Conservation (phyloP, 2,329 filamentous ascomycete genomes). For the Kalaharituber pfeilii region DNA sequence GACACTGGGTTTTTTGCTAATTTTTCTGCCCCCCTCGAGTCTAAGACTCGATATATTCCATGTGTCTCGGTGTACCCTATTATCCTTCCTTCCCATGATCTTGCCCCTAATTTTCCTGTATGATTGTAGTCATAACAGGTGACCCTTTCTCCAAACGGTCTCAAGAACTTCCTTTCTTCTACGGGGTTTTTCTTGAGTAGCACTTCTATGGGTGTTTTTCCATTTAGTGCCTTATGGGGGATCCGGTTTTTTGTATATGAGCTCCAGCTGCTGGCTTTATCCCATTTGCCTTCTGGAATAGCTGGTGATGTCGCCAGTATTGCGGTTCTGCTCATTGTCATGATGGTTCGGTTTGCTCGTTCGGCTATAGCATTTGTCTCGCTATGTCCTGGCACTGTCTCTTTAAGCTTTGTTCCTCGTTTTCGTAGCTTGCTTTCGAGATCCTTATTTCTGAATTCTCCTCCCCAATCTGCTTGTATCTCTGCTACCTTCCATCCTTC, state of each 20-base stretch:
- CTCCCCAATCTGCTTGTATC: not conserved
- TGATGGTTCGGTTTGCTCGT: not conserved
- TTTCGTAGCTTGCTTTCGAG: not conserved
- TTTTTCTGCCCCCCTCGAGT: not conserved
- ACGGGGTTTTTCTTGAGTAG: not conserved
- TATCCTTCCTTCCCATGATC: not conserved
- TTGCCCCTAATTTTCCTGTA: not conserved
- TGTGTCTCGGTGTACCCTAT: not conserved
- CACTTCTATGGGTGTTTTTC: not conserved
- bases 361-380: not conserved
- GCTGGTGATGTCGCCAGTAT: too few relatives aligned
- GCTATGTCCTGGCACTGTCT: not conserved
- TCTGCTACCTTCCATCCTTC: too few relatives aligned
- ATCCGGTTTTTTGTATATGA: not conserved
- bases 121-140: not conserved
- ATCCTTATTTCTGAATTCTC: not conserved
- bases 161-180: not conserved
- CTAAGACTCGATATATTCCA: not conserved
- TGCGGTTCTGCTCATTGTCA: not conserved
- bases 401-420: not conserved
- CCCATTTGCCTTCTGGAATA: not conserved
- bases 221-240: not conserved
- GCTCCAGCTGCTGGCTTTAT: not conserved
- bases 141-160: not conserved
- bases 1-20: not conserved